A percentile compares a stretch with the other conserved stretches of the same genome.
Evolutionary conservation across 2,329 filamentous ascomycete species (phyloP).

Genomic region (Trichoderma cornu-damae): DNA sequence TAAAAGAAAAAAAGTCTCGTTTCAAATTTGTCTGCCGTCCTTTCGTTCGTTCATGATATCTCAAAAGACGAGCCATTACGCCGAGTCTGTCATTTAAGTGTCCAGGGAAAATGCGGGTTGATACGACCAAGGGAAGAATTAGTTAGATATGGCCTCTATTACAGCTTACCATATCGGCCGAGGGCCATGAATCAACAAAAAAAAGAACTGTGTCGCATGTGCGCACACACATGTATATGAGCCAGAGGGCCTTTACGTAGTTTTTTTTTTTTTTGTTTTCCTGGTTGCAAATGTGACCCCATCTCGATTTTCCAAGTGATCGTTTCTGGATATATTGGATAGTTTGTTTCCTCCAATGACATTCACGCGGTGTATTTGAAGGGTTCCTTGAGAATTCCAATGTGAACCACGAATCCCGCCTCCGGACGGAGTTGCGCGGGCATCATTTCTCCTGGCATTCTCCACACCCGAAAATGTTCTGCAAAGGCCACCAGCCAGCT

Average conservation of each 20-base stretch:
- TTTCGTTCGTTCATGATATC: background rate
- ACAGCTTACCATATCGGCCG: slow-evolving; percentile 12
- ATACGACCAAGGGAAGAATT: background rate
- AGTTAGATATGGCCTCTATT: background rate
- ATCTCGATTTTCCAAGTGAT: background rate
- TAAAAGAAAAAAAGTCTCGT: too few relatives aligned
- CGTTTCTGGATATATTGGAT: background rate
- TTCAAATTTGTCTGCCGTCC: background rate
- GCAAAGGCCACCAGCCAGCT: slow-evolving; percentile 69
- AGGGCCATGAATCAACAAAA: slow-evolving; percentile 15
- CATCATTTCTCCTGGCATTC: slow-evolving; percentile 61
- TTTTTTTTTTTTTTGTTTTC: background rate
- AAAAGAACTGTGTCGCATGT: slow-evolving; percentile 4
- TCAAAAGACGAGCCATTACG: slow-evolving; percentile 1
- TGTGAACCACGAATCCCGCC: slow-evolving; percentile 76
- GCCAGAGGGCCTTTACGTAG: background rate
- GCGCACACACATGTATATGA: slow-evolving; percentile 3
- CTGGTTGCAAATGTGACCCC: background rate
- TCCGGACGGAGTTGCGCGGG: slow-evolving; percentile 54
- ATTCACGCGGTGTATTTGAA: background rate
- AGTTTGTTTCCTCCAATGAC: too few relatives aligned
- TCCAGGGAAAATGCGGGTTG: slow-evolving; percentile 9
- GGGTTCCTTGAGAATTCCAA: slow-evolving; percentile 56
- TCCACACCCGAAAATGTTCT: slow-evolving; percentile 66
- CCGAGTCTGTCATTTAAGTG: slow-evolving; percentile 12